Base-by-base conservation (phyloP, 371 early-diverging fungal species). In the Mucor piriformis region DNA sequence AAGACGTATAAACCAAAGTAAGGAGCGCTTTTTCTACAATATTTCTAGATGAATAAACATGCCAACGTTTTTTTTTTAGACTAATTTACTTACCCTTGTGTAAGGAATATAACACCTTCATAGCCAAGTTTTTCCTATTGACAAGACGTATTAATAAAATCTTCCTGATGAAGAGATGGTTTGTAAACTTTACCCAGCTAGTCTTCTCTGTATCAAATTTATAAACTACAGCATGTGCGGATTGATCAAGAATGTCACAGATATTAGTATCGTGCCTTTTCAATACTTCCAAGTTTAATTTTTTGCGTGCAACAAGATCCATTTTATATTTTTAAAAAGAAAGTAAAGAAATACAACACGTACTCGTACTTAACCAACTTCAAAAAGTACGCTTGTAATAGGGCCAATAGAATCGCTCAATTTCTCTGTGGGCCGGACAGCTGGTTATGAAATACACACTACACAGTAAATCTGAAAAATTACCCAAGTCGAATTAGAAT, bases 181-280 rank as follows among this genome's bases (percentile, higher is more conserved):
- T 29, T 8, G 29, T 29, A 29, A 29, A 29, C 18, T 71, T 54
- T 81, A 91, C 92, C 93, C 93, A 92, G 16, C 83, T 69, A 56
- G 81, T 67, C 29, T 77, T 77, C 24, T 70, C 76, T 23, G 68
- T 71, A 64, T 85, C 86, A 70, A 91, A 91, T 52, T 88, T 83
- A 67, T 92, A 92, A n/a, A 91, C 86, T 21, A 89, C 90, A 27
- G 88, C 89, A 69, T 91, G 86, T 34, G 85, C 81, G 11, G 90
- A 85, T 32, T 80, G 83, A 68, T 91, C 91, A 50, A 89, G 59
- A 48, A 92, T 89, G 53, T 81, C 83, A 29, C 75, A 64, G 40
- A 89, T 88, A 35, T 72, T 67, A 6, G 84, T 68, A 63, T 92
- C 93, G 59, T 91, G 88, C 23, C 89, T 82, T 61, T 81, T 80